Evolutionary conservation across 2,329 filamentous ascomycete genomes (phyloP).

Genomic region (Diaporthe citrichinensis): DNA sequence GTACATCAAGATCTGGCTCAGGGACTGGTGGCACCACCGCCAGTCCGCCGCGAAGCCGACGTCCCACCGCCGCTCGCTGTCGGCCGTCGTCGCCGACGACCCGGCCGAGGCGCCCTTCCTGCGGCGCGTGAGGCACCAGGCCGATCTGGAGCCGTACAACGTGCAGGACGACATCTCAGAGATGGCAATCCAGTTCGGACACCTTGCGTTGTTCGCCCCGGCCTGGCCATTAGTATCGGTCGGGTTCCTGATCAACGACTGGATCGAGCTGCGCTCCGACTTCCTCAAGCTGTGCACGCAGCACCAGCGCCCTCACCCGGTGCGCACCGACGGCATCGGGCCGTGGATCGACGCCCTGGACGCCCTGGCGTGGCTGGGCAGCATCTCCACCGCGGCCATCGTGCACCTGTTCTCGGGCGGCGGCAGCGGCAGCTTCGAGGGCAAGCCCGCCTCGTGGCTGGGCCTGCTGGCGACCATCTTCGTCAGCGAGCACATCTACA

Average conservation of each 20-base stretch:
- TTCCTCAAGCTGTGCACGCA: slow-evolving; percentile 83
- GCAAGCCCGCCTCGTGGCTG: slow-evolving; percentile 66
- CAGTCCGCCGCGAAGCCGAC: slow-evolving; percentile 1
- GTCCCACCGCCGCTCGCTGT: slow-evolving; percentile 52
- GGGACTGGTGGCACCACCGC: slow-evolving; percentile 55
- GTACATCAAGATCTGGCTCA: slow-evolving; percentile 72
- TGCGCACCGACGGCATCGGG: slow-evolving; percentile 80
- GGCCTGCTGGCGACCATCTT: slow-evolving; percentile 79
- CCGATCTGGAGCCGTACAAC: slow-evolving; percentile 77
- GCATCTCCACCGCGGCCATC: slow-evolving; percentile 78
- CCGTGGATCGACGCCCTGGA: slow-evolving; percentile 79
- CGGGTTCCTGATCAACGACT: slow-evolving; percentile 82
- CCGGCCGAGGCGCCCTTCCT: slow-evolving; percentile 73
- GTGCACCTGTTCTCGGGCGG: slow-evolving; percentile 78
- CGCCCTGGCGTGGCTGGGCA: slow-evolving; percentile 80
- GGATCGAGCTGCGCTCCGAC: slow-evolving; percentile 82
- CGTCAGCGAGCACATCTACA: slow-evolving; percentile 80
- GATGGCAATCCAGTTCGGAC: slow-evolving; percentile 81
- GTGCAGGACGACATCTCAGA: slow-evolving; percentile 81
- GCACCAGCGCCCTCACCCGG: slow-evolving; percentile 78
- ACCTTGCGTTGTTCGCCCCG: slow-evolving; percentile 79
- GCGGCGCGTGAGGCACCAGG: slow-evolving; percentile 74
- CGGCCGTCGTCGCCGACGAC: slow-evolving; percentile 64
- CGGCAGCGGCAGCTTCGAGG: slow-evolving; percentile 53
- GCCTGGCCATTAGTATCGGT: slow-evolving; percentile 82